Base-by-base conservation (phyloP, 352 stramenopile genomes). In the Phytophthora parvispora region DNA sequence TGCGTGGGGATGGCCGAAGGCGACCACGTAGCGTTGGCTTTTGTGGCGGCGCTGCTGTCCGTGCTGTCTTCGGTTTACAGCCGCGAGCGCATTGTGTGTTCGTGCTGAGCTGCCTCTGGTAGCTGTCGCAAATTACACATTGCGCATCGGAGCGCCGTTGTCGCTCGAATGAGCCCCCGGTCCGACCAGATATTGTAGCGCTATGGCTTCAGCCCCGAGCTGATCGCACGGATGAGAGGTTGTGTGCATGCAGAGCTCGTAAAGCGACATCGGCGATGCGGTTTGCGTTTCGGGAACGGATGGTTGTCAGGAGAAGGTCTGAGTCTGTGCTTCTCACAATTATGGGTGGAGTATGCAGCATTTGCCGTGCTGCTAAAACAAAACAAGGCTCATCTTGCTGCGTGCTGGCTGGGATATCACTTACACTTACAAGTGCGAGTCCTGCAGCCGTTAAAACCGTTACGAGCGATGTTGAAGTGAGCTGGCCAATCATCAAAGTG, bases 401-500 rank as follows among this genome's bases (percentile, higher is more conserved):
- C 38, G n/a, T 24, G 16, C n/a, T n/a, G n/a, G n/a, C n/a, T n/a
- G n/a, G n/a, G n/a, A n/a, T n/a, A n/a, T n/a, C n/a, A n/a, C n/a
- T n/a, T n/a, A n/a, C n/a, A n/a, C n/a, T n/a, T n/a, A n/a, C n/a
- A n/a, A n/a, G n/a, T n/a, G n/a, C n/a, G n/a, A n/a, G 38, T 45
- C 5, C 38, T 45, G n/a, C 31, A 38, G 5, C 31, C 31, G 15
- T 16, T 16, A 43, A 6, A 43, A 43, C 42, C 20, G 42, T 49
- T 49, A 59, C 36, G 7, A 48, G 36, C 10, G 32, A 31, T 48
- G 43, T 59, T 64, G 62, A 64, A 64, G 53, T 64, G 15, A 24
- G n/a, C 20, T 52, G 34, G 12, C 61, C 61, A 68, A 68, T 68
- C 42, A 55, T n/a, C 25, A 29, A 10, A n/a, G 20, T 49, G 57